Evolutionary conservation across 148 eudicot species (phyloP).

Genomic region (Oxyria digyna): DNA sequence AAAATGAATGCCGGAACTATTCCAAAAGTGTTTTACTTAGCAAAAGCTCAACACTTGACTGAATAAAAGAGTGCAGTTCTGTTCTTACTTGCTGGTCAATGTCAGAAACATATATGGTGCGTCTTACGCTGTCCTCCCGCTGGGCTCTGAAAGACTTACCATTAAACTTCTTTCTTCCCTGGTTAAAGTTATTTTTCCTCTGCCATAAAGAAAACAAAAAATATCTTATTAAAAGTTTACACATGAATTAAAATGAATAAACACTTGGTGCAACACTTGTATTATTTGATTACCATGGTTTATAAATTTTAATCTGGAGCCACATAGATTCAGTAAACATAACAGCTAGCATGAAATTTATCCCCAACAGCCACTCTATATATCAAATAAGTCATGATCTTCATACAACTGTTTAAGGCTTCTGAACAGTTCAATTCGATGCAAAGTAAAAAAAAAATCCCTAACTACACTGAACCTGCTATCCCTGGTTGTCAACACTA

Average conservation of each 20-base stretch:
- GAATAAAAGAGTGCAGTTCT: background rate
- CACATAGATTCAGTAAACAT: background rate
- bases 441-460: background rate
- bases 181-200: slow-evolving; percentile 44
- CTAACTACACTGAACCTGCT: background rate
- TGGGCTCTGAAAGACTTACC: slow-evolving; percentile 67
- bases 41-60: background rate
- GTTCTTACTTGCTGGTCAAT: slow-evolving; percentile 59
- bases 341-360: background rate
- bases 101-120: slow-evolving; percentile 91
- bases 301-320: background rate
- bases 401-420: background rate
- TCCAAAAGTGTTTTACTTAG: background rate
- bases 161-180: slow-evolving; percentile 59
- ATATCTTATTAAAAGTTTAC: background rate
- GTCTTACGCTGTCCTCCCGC: slow-evolving; percentile 78
- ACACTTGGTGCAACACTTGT: background rate
- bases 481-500: background rate
- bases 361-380: background rate
- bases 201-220: slow-evolving; percentile 16
- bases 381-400: background rate
- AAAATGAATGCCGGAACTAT: background rate
- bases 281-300: background rate
- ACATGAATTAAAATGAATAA: background rate
- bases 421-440: background rate